Evolutionary conservation across 306 rosid genomes (phyloP).

Genomic region (Vicia villosa): DNA sequence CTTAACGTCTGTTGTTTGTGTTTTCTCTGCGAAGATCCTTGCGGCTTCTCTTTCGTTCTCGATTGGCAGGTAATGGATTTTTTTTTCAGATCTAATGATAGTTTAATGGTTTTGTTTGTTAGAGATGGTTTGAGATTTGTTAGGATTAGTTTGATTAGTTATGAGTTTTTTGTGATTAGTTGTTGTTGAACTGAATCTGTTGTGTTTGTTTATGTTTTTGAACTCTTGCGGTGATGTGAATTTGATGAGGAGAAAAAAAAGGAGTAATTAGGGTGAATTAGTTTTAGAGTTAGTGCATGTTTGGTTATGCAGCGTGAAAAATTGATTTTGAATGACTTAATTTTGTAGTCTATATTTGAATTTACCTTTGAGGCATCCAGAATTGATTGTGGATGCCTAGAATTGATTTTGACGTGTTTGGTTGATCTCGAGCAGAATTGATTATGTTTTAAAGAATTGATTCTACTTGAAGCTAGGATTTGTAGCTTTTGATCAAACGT

Average conservation of each 20-base stretch:
- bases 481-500: too few relatives aligned
- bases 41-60: slow-evolving; percentile 89
- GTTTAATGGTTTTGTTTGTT: background rate
- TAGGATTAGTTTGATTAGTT: background rate
- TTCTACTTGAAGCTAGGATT: too few relatives aligned
- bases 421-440: too few relatives aligned
- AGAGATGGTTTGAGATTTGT: background rate
- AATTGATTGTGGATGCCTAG: too few relatives aligned
- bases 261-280: background rate
- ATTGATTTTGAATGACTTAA: too few relatives aligned
- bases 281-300: background rate
- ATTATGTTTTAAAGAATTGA: too few relatives aligned
- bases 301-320: too few relatives aligned
- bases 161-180: background rate
- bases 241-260: background rate
- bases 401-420: too few relatives aligned
- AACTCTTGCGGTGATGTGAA: background rate
- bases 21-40: slow-evolving; percentile 84
- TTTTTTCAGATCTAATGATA: background rate
- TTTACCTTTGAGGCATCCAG: too few relatives aligned
- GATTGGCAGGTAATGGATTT: slow-evolving; percentile 71
- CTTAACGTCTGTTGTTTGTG: slow-evolving; percentile 69
- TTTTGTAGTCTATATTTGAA: too few relatives aligned
- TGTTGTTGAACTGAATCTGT: background rate
- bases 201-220: background rate